Evolutionary conservation across 2,329 filamentous ascomycete genomes (phyloP).

Genomic region (Fusarium irregulare): DNA sequence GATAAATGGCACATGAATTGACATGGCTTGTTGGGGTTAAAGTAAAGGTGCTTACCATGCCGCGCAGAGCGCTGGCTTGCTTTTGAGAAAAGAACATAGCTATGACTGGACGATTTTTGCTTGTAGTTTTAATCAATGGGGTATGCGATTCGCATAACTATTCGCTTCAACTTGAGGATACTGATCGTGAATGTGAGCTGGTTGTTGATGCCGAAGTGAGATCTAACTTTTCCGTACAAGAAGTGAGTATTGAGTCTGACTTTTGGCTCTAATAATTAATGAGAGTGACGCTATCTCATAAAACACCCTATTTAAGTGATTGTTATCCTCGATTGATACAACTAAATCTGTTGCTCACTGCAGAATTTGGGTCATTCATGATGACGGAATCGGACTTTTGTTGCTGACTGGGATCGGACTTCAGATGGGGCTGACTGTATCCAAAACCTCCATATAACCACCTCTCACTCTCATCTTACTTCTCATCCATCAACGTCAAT

Average conservation of each 20-base stretch:
- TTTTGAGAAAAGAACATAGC: background rate
- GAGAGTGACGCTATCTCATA: background rate
- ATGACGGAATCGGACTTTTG: background rate
- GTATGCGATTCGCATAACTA: background rate
- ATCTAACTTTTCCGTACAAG: background rate
- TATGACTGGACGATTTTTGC: conserved; percentile 21
- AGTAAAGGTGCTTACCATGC: background rate
- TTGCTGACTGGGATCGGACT: background rate
- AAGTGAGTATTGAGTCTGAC: background rate
- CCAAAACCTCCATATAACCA: background rate
- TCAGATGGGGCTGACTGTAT: conserved; percentile 10
- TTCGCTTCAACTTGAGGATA: background rate
- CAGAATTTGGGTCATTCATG: background rate
- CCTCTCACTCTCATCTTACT: background rate
- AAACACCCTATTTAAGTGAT: no score
- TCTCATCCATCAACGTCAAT: no score
- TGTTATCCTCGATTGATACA: background rate
- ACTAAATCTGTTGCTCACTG: background rate
- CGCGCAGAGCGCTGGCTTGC: background rate
- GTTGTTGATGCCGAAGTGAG: background rate
- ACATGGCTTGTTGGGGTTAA: background rate
- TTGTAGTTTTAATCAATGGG: conserved; percentile 10
- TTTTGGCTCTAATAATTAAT: background rate
- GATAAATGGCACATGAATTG: background rate
- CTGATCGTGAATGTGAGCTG: no score